These are phyloP conservation scores for Pluteus cervinus DNA, from an alignment of 768 basidiomycete genomes.

Conservation along the genomic window DNA sequence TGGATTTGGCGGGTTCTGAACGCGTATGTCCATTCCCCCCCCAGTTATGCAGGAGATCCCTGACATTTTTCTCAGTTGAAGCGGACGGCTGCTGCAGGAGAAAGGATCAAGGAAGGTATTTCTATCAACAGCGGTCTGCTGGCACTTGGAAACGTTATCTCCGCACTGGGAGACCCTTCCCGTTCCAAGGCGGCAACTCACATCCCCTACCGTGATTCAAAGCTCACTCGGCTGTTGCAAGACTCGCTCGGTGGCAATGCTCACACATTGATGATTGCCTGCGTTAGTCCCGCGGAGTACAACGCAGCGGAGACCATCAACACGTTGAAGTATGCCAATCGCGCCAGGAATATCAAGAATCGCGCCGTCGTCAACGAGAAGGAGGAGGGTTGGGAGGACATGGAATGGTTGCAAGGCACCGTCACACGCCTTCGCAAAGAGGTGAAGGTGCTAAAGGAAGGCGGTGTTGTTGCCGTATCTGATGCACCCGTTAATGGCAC, in stretches of 20 bases:
- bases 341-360: conserved; percentile 97
- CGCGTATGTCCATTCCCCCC: conserved; percentile 46
- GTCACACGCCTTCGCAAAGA: conserved; percentile 85
- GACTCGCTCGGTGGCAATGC: conserved; percentile 97
- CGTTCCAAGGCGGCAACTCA: conserved; percentile 84
- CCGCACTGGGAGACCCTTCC: conserved; percentile 90
- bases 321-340: conserved; percentile 94
- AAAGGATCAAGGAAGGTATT: conserved; percentile 98
- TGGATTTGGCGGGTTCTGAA: conserved; percentile 96
- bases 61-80: conserved; percentile 57
- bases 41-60: neutral
- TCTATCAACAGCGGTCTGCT: conserved; percentile 96
- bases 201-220: conserved; percentile 97
- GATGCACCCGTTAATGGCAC: conserved; percentile 30
- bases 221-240: conserved; percentile 92
- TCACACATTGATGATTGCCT: conserved; percentile 98
- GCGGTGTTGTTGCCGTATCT: conserved; percentile 29
- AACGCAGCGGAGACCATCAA: conserved; percentile 92
- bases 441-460: conserved; percentile 73
- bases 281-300: conserved; percentile 93
- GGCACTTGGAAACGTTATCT: conserved; percentile 97
- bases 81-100: conserved; percentile 92
- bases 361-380: conserved; percentile 86
- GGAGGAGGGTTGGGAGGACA: conserved; percentile 98
- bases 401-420: conserved; percentile 91